Evolutionary conservation across 1,284 basidiomycete genomes (phyloP).

Genomic region (Pascua sp.): DNA sequence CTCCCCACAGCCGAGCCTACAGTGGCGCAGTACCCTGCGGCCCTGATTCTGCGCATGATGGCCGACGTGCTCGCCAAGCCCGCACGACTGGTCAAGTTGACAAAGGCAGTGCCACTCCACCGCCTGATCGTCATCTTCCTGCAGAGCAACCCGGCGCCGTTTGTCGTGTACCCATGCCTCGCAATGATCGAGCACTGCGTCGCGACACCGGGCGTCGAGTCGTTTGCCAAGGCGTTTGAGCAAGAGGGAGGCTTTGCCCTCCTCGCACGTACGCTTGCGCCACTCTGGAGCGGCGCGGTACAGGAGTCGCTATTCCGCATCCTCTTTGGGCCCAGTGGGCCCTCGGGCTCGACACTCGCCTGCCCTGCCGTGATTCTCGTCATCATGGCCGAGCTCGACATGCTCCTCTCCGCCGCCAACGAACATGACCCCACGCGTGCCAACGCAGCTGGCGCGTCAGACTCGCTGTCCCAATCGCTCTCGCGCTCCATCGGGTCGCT

Average conservation of each 20-base stretch:
- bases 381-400: slow-evolving; percentile 37
- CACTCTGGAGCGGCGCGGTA: slow-evolving; percentile 36
- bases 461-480: not conserved
- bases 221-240: slow-evolving; percentile 46
- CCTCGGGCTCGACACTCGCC: slow-evolving; percentile 17
- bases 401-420: slow-evolving; percentile 31
- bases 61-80: slow-evolving; percentile 31
- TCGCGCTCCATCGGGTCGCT: slow-evolving; percentile 2
- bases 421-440: slow-evolving; percentile 8
- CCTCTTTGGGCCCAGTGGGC: slow-evolving; percentile 22
- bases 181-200: slow-evolving; percentile 39
- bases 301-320: slow-evolving; percentile 33
- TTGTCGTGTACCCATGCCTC: slow-evolving; percentile 40
- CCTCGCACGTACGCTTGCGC: slow-evolving; percentile 34
- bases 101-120: slow-evolving; percentile 44
- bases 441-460: not conserved
- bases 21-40: slow-evolving; percentile 35
- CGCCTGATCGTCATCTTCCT: slow-evolving; percentile 48
- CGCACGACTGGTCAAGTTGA: slow-evolving; percentile 42
- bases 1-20: slow-evolving; percentile 26
- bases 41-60: slow-evolving; percentile 36
- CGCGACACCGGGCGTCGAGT: slow-evolving; percentile 33
- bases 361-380: slow-evolving; percentile 31
- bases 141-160: slow-evolving; percentile 42
- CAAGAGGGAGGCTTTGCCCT: slow-evolving; percentile 46